Conservation (phyloP, 1,139 yeast species). For the Saccharomycopsis phalli region DNA sequence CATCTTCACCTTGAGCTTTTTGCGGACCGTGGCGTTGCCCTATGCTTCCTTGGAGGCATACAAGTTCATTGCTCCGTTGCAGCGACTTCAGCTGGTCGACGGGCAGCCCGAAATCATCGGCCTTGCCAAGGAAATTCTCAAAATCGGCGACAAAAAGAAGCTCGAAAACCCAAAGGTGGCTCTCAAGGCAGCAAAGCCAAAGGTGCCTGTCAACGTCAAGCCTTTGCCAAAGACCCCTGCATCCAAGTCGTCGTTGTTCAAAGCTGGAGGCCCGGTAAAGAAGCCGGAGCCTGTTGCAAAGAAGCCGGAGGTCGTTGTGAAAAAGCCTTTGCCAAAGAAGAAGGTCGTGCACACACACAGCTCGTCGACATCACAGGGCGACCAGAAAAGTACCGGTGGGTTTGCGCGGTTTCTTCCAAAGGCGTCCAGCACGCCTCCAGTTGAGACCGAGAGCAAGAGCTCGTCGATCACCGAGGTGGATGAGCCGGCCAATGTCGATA, state of each 20-base stretch:
- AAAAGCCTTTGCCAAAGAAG: not conserved
- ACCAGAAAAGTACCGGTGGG: constrained; percentile 18
- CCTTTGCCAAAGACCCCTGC: too few species aligned
- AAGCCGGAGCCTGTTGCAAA: not conserved
- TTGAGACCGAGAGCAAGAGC: not conserved
- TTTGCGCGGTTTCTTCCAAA: constrained; percentile 18
- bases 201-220: too few species aligned
- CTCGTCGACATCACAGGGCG: constrained; percentile 3
- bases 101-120: constrained; percentile 9
- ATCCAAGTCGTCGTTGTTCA: constrained; percentile 1
- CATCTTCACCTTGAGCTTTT: constrained; percentile 9
- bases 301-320: not conserved
- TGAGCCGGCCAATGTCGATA: constrained; percentile 6
- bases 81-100: constrained; percentile 7
- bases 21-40: constrained; percentile 13
- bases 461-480: constrained; percentile 16
- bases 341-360: constrained; percentile 10
- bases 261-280: not conserved
- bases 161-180: constrained; percentile 33
- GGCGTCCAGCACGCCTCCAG: not conserved
- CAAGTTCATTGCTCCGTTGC: constrained; percentile 15
- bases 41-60: constrained; percentile 11
- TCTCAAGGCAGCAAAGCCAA: constrained; percentile 14
- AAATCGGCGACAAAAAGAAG: not conserved
- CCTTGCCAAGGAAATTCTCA: constrained; percentile 23